Base-by-base conservation (phyloP, 768 basidiomycete species). In the Leccinellum luteum region DNA sequence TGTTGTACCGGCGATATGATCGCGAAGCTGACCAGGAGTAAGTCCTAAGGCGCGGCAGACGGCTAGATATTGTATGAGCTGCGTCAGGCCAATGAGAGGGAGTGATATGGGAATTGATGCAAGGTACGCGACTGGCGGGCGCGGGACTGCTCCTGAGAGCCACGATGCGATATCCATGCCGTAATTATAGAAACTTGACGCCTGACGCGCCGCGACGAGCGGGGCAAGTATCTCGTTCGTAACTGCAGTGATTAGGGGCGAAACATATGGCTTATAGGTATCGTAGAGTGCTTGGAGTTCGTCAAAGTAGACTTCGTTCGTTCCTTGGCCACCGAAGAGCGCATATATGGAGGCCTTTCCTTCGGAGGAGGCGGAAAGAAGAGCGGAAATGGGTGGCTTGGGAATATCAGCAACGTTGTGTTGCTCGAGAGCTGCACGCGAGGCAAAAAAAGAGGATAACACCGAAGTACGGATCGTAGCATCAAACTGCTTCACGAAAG, bases 261-360 rank as follows among this genome's bases (percentile, higher is more conserved):
- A 76, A 61, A 98, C 86, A 69, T 93, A 96, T 12, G 94, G 89
- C 61, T 79, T 84, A 81, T 99, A 98, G 59, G 85, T 90, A 75
- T 97, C 89, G 75, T 91, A 94, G 52, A 98, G 86, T 51, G 80
- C 77, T 76, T 96, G 91, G 19, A 99, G 82, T 73, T 98, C 97
- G 71, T 96, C 92, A 72, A 98, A 94, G 78, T 98, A 99, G 58
- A 96, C 90, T 69, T 98, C 97, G 74, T 98, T 98, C 58, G 90
- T 92, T 57, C 97, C 97, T 74, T 99, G 97, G 14, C 97, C 97
- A 52, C 96, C 96, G 69, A 99, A 99, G 41, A 99, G 78, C 52
- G 93, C 96, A 75, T 90, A 98, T 65, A 98, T 76, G 48, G 82
- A 89, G 54, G 84, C 87, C 45, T 86, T 81, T 48, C 83, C 82